phyloP scores from a whole-genome alignment of 1,284 basidiomycete genomes.

The Meira miltonrushii region DNA sequence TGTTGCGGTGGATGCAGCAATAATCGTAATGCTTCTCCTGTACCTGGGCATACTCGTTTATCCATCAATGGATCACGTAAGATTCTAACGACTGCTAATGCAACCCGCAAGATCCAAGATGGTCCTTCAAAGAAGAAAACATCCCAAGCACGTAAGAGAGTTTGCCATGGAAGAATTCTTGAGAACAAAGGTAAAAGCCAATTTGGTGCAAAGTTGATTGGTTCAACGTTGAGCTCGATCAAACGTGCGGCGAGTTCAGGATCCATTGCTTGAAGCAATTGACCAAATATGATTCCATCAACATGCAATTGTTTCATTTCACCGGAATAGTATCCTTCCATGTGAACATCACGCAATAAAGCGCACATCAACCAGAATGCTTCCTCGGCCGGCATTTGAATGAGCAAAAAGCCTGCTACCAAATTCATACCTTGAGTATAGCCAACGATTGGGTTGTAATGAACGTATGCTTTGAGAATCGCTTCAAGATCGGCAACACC shows the following conservation, averaged over 20 bases:
- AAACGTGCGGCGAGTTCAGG: constrained; percentile 52
- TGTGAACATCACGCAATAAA: constrained; percentile 63
- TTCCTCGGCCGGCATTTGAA: constrained; percentile 80
- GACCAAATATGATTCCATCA: constrained; percentile 71
- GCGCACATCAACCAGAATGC: constrained; percentile 74
- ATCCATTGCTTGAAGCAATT: constrained; percentile 68
- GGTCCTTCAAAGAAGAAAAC: constrained; percentile 71
- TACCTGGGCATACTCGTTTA: constrained; percentile 56
- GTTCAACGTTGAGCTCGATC: constrained; percentile 33
- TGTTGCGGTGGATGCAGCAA: constrained; percentile 58
- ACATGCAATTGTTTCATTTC: constrained; percentile 71
- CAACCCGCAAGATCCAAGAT: constrained; percentile 72
- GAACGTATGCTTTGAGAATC: constrained; percentile 47
- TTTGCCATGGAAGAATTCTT: constrained; percentile 69
- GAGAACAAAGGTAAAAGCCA: constrained; percentile 62
- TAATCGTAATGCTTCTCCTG: constrained; percentile 58
- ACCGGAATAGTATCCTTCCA: constrained; percentile 64
- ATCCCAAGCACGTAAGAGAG: constrained; percentile 77
- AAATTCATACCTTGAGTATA: constrained; percentile 63
- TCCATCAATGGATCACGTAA: constrained; percentile 59
- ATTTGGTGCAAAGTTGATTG: constrained; percentile 43
- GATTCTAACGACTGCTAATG: constrained; percentile 67
- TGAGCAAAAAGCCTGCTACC: constrained; percentile 71
- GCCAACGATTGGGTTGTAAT: constrained; percentile 59
- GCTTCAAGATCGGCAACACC: constrained; percentile 45